Conservation (phyloP, 345 rosid genomes). For the Eucalyptus coolabah region DNA sequence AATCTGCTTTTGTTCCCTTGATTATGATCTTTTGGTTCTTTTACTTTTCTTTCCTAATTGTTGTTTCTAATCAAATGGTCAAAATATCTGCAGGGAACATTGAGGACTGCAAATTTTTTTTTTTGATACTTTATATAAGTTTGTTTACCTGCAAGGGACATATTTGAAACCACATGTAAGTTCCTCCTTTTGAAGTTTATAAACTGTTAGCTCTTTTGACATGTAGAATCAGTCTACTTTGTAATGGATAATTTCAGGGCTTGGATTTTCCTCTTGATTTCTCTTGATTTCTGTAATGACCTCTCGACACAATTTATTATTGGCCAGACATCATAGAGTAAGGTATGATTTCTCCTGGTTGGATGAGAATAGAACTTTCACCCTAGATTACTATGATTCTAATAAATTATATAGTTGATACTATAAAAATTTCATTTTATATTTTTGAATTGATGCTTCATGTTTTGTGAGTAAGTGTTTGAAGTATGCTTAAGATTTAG, state of each 20-base stretch:
- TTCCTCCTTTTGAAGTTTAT: not conserved
- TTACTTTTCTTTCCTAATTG: not conserved
- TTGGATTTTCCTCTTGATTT: not conserved
- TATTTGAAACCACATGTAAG: slow-evolving; percentile 91
- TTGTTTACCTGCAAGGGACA: slow-evolving; percentile 82
- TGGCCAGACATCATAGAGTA: not conserved
- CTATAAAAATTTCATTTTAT: not conserved
- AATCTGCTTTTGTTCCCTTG: too few relatives aligned
- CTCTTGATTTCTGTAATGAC: not conserved
- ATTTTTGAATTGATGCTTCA: not conserved
- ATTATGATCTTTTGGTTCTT: not conserved
- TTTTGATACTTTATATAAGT: slow-evolving; percentile 32
- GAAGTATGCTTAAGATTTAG: not conserved
- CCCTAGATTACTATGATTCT: too few relatives aligned
- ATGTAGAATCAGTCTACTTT: fast-evolving
- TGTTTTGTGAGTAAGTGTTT: not conserved
- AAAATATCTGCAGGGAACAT: not conserved
- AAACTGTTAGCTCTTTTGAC: not conserved
- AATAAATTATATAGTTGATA: not conserved
- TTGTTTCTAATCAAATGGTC: not conserved
- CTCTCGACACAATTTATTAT: not conserved
- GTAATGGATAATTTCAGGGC: not conserved
- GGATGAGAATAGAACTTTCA: not conserved
- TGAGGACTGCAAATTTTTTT: not conserved
- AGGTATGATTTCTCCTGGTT: not conserved